These are phyloP conservation scores for Penicillium malachiteum DNA, from an alignment of 495 filamentous ascomycete genomes.

Conservation along the genomic window DNA sequence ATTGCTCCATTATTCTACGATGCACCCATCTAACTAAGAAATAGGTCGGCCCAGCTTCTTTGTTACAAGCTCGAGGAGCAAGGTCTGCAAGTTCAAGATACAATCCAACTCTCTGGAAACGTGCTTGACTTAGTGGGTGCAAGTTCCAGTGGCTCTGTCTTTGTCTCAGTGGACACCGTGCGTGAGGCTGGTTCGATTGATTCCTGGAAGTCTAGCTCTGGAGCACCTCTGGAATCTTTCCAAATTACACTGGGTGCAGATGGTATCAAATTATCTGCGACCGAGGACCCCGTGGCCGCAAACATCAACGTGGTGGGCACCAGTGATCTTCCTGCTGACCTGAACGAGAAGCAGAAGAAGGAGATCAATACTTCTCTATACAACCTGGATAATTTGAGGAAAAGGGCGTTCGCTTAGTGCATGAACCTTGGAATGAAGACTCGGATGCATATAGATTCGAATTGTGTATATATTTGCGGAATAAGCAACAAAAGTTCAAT, in stretches of 20 bases:
- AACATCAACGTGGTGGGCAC: constrained; percentile 38
- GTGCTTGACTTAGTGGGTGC: constrained; percentile 54
- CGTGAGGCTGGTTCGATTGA: constrained; percentile 42
- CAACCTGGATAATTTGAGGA: constrained; percentile 69
- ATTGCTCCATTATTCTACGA: neutral
- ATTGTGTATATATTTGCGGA: neutral
- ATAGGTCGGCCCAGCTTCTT: constrained; percentile 61
- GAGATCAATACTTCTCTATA: constrained; percentile 60
- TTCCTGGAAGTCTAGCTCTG: constrained; percentile 26
- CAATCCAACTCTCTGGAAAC: constrained; percentile 56
- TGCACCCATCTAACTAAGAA: constrained; percentile 11
- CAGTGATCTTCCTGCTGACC: constrained; percentile 23
- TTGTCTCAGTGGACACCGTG: constrained; percentile 57
- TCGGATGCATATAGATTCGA: neutral
- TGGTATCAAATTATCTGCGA: constrained; percentile 23
- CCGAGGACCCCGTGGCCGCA: constrained; percentile 19
- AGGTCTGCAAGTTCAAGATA: constrained; percentile 44
- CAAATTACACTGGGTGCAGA: constrained; percentile 15
- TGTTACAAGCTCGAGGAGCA: constrained; percentile 50
- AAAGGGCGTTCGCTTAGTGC: constrained; percentile 37
- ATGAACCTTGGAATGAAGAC: too few species aligned
- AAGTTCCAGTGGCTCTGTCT: constrained; percentile 37
- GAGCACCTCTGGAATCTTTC: constrained; percentile 30
- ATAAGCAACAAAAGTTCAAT: neutral
- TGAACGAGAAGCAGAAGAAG: constrained; percentile 35